Base-by-base conservation (phyloP, 768 basidiomycete species). In the Lentinula boryana region DNA sequence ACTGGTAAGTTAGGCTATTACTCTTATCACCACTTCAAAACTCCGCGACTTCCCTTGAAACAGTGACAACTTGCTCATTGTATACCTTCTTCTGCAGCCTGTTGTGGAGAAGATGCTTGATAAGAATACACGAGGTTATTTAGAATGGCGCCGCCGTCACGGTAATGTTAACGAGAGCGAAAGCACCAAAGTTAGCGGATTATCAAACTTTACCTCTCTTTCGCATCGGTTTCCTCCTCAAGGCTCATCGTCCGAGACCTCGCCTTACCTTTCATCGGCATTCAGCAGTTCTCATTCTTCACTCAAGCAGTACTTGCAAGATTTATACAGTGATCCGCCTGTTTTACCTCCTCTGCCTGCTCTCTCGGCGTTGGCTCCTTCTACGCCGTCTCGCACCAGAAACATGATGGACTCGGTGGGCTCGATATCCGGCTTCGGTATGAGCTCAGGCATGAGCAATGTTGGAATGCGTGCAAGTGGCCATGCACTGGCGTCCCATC, bases 91-190 rank as follows among this genome's bases (percentile, higher is more conserved):
- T 10, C 5, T 35, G 10, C 62, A 86, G 85, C 80, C 81, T n/a
- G 72, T 84, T 21, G 74, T 86, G 63, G 81, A 83, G 61, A 84
- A 80, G 66, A 75, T 86, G 4, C 68, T 74, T 56, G 82, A 84
- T 15, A 82, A 82, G 67, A 77, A 82, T 2, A 77, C 78, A 41
- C 74, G 76, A 33, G 71, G 69, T 43, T 80, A 85, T 58, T 60
- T 75, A 21, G 76, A 80, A 23, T 68, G 69, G 60, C 73, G 70
- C 36, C 60, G 15, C 36, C 36, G 40, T 38, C n/a, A 32, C 53
- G 16, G 32, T n/a, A 15, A 3, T 33, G 50, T 16, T 7, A 32
- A 6, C 33, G 50, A 35, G 15, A 10, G 12, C 36, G n/a, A 15
- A 51, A 60, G 21, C 46, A 23, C 41, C 6, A 5, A 43, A 43